A percentile compares a stretch with the other conserved stretches of the same genome.
phyloP scores from a whole-genome alignment of 768 basidiomycete species.

The Trametopsis cervina region DNA sequence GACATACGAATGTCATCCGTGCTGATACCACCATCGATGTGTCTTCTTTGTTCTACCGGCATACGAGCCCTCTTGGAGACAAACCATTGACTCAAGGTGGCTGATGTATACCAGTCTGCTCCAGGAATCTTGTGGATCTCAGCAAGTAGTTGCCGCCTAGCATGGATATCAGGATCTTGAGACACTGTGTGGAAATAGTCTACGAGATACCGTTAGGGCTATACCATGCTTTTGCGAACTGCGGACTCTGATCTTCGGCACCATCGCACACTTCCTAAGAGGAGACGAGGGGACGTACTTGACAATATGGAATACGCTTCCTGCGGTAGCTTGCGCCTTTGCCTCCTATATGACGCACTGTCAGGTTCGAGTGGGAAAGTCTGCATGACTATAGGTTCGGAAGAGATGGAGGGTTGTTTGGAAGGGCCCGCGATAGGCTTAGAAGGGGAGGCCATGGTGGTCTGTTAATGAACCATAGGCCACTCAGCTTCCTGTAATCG shows the following conservation, averaged over 20 bases:
- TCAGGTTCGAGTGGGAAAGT: neutral
- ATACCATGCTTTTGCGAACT: too few relatives aligned
- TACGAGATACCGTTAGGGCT: too few relatives aligned
- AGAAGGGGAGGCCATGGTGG: neutral
- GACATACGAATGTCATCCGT: conserved; percentile 2
- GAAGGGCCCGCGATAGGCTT: neutral
- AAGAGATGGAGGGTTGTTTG: neutral
- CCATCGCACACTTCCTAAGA: too few relatives aligned
- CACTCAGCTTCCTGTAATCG: too few relatives aligned
- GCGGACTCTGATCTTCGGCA: too few relatives aligned
- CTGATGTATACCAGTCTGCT: neutral
- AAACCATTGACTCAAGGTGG: neutral
- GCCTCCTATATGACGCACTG: neutral
- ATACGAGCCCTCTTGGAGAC: neutral
- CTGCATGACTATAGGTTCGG: neutral
- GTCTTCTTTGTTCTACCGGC: neutral
- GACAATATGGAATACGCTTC: neutral
- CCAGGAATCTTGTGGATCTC: conserved; percentile 1
- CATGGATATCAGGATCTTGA: neutral
- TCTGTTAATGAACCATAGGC: too few relatives aligned
- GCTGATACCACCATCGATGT: neutral
- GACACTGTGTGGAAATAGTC: neutral
- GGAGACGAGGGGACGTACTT: neutral
- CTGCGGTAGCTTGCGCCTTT: neutral
- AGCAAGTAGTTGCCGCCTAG: neutral